Conservation (phyloP, 345 rosid species). For the Sonneratia alba region DNA sequence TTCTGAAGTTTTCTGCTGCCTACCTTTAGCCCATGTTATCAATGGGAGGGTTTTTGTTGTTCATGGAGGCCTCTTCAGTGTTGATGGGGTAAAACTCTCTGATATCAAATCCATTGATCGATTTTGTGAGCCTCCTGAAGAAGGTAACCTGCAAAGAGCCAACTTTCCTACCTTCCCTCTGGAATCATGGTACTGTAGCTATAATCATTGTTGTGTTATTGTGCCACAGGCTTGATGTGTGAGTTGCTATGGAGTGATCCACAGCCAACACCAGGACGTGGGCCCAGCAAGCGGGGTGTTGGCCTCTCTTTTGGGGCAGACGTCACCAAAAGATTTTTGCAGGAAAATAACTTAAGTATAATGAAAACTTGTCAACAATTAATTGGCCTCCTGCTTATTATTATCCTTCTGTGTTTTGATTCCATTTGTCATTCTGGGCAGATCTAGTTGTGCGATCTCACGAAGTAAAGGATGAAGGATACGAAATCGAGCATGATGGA, state of each 20-base stretch:
- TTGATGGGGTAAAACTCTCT: constrained; percentile 86
- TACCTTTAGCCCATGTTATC: constrained; percentile 89
- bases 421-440: constrained; percentile 19
- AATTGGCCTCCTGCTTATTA: neutral
- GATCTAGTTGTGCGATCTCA: constrained; percentile 93
- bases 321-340: constrained; percentile 73
- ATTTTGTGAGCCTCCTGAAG: constrained; percentile 97
- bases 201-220: neutral
- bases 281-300: constrained; percentile 97
- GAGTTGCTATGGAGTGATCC: constrained; percentile 99
- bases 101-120: constrained; percentile 84
- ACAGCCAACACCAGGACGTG: constrained; percentile 88
- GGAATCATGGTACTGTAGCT: neutral
- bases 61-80: constrained; percentile 97
- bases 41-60: constrained; percentile 77
- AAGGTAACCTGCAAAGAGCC: constrained; percentile 43
- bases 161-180: neutral
- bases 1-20: constrained; percentile 93
- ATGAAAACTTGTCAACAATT: neutral
- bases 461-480: constrained; percentile 97
- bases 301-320: constrained; percentile 94
- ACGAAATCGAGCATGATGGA: constrained; percentile 94
- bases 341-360: constrained; percentile 84
- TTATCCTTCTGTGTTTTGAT: neutral
- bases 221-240: constrained; percentile 77